Percentiles rank a stretch among this genome's conserved stretches.
Evolutionary conservation across 768 basidiomycete genomes (phyloP).

Genomic region (Tulasnella sp.): DNA sequence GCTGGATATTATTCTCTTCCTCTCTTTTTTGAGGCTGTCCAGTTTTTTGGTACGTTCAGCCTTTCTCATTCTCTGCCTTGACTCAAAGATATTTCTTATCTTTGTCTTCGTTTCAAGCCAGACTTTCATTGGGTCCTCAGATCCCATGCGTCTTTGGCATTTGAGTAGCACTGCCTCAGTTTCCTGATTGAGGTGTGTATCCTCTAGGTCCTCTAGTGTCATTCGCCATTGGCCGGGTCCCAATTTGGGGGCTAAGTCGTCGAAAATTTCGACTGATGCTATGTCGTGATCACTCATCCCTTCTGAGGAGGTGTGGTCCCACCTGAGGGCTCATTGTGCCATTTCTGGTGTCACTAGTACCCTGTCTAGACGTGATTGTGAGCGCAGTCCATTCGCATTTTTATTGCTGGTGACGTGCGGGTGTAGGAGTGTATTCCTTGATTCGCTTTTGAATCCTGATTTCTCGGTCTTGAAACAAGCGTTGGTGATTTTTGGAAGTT

Average conservation of each 20-base stretch:
- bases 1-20: background rate
- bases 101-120: conserved; percentile 9
- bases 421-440: conserved; percentile 1
- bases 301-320: background rate
- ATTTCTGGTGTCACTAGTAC: background rate
- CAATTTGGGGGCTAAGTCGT: background rate
- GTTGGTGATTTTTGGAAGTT: no score
- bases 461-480: no score
- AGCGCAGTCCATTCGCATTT: background rate
- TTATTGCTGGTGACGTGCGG: background rate
- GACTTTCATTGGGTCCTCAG: background rate
- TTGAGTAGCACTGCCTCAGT: background rate
- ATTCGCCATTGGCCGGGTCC: conserved; percentile 5
- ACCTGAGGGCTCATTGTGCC: background rate
- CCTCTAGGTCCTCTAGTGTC: conserved; percentile 5
- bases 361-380: conserved; percentile 1
- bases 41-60: background rate
- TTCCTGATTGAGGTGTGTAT: background rate
- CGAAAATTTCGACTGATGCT: background rate
- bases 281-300: conserved; percentile 14
- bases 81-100: background rate
- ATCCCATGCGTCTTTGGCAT: background rate
- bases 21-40: background rate
- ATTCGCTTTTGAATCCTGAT: no score
- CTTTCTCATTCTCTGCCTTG: background rate